phyloP scores from a whole-genome alignment of 768 basidiomycete species.

The Atractiella rhizophila region DNA sequence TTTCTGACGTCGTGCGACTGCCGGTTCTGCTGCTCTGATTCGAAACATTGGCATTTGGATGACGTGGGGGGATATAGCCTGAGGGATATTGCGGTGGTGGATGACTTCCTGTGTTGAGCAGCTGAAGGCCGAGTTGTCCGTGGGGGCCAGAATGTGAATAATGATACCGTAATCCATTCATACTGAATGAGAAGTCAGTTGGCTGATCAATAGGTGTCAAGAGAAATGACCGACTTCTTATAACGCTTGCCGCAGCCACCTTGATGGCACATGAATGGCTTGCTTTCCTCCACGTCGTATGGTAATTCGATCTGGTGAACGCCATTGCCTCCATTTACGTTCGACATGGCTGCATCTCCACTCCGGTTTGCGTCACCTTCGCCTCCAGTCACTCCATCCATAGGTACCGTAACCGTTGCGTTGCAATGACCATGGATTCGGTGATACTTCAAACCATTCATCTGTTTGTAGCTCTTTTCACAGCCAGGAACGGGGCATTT shows the following conservation, averaged over 20 bases:
- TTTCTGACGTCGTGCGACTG: no score
- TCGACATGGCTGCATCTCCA: background rate
- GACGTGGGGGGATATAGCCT: no score
- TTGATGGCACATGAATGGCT: slow-evolving; percentile 9
- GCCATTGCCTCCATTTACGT: background rate
- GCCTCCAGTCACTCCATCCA: background rate
- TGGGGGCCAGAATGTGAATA: slow-evolving; percentile 93
- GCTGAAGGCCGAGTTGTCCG: slow-evolving; percentile 58
- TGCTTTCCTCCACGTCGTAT: slow-evolving; percentile 9
- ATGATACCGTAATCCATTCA: slow-evolving; percentile 90
- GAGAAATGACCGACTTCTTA: slow-evolving; percentile 35
- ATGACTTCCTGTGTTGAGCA: slow-evolving; percentile 27
- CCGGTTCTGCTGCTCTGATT: no score
- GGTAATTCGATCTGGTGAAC: background rate
- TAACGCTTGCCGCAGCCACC: slow-evolving; percentile 46
- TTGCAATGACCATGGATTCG: slow-evolving; percentile 18
- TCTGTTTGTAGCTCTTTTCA: slow-evolving; percentile 21
- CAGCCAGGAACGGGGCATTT: slow-evolving; percentile 22
- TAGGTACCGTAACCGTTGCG: slow-evolving; percentile 2
- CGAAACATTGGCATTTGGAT: no score
- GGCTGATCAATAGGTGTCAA: background rate
- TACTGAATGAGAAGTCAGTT: slow-evolving; percentile 20
- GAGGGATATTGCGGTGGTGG: slow-evolving; percentile 13
- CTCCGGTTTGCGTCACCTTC: slow-evolving; percentile 29
- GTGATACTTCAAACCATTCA: slow-evolving; percentile 21